phyloP scores from a whole-genome alignment of 139 green algal species.

The Tetradesmus obliquus region DNA sequence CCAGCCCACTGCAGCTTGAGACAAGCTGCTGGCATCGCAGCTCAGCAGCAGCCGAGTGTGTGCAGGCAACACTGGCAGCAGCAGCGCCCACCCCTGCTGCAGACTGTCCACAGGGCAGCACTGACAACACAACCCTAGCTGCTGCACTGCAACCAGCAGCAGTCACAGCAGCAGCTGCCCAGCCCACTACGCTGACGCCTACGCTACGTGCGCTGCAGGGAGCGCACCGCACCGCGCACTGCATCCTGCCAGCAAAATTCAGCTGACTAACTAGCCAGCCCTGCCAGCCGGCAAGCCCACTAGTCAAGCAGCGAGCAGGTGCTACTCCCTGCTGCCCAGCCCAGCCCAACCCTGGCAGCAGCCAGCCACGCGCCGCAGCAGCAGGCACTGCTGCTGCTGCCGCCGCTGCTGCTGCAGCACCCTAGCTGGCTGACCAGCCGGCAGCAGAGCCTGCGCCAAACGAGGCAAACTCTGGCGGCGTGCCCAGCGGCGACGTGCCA shows the following conservation, averaged over 20 bases:
- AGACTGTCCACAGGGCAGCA: not conserved
- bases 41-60: slow-evolving; percentile 30
- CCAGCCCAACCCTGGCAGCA: not conserved
- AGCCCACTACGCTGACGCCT: not conserved
- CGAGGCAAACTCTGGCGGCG: slow-evolving; percentile 39
- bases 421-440: slow-evolving; percentile 18
- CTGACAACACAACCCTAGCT: not conserved
- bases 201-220: not conserved
- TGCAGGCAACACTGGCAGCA: slow-evolving; percentile 31
- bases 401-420: not conserved
- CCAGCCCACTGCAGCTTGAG: not conserved
- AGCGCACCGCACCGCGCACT: not conserved
- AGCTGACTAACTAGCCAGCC: not conserved
- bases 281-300: not conserved
- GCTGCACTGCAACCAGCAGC: slow-evolving; percentile 42
- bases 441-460: slow-evolving; percentile 22
- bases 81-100: slow-evolving; percentile 30
- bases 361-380: not conserved
- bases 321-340: not conserved
- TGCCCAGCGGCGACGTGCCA: slow-evolving; percentile 35
- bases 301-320: not conserved
- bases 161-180: slow-evolving; percentile 14
- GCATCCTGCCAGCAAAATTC: not conserved
- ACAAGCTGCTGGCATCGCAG: slow-evolving; percentile 19
- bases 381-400: not conserved